phyloP scores from a whole-genome alignment of 2,329 filamentous ascomycete species.

The Hymenoscyphus linearis region DNA sequence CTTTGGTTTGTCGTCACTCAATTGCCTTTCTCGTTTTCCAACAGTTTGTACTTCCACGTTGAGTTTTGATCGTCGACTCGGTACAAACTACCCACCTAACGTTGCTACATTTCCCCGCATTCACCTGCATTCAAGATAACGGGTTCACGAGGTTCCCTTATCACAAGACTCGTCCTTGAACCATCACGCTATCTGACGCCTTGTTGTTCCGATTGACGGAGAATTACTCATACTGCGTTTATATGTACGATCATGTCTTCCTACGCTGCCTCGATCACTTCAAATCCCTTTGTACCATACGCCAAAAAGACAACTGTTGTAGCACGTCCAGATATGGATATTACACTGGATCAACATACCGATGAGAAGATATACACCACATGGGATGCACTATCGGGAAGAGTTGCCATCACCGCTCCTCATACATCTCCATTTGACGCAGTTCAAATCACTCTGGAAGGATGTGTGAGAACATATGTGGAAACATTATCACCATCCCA shows the following conservation, averaged over 20 bases:
- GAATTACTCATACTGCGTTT: constrained; percentile 5
- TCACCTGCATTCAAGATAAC: constrained; percentile 14
- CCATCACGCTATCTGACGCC: neutral
- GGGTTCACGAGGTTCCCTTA: neutral
- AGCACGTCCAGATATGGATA: constrained; percentile 25
- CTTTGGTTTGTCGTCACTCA: constrained; percentile 3
- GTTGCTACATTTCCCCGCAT: constrained; percentile 16
- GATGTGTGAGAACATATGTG: constrained; percentile 25
- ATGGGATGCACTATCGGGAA: constrained; percentile 28
- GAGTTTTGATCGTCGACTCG: neutral
- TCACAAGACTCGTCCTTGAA: neutral
- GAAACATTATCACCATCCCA: constrained; percentile 27
- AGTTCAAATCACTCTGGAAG: constrained; percentile 30
- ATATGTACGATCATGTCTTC: constrained; percentile 14
- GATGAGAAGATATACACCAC: constrained; percentile 28
- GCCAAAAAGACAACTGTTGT: constrained; percentile 21
- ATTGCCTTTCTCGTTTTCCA: neutral
- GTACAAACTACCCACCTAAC: constrained; percentile 6
- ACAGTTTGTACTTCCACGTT: constrained; percentile 2
- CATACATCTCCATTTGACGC: constrained; percentile 29
- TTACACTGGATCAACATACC: constrained; percentile 24
- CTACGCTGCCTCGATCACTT: constrained; percentile 21
- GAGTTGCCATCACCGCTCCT: constrained; percentile 27
- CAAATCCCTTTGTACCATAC: constrained; percentile 24
- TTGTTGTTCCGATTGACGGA: neutral